Base-by-base conservation (phyloP, 139 green algal species). In the Diplosphaera chodatii region DNA sequence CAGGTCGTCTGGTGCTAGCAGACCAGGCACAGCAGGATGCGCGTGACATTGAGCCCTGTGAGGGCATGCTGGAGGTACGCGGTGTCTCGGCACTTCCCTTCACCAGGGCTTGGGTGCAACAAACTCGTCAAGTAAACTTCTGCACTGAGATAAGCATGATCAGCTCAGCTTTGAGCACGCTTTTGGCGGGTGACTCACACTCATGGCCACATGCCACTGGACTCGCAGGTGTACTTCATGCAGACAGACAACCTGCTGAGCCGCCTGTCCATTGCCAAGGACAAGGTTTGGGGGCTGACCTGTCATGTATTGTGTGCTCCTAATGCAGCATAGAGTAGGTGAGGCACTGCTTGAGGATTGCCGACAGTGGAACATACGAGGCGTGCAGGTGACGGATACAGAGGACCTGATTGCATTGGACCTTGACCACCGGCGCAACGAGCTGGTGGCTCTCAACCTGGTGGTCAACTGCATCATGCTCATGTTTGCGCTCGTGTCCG, bases 21-120 rank as follows among this genome's bases (percentile, higher is more conserved):
- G 3, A 90, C 68, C 1, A 90, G 59, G 70, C 84, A 88, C 84
- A 86, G 83, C 75, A 32, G 27, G 8, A 30, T 33, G 25, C 4
- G 48, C 48, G 48, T 1, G 23, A 10, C 23, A 68, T 41, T 55
- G 64, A 59, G 22, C 40, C 29, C 15, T 41, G 22, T 21, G 23
- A 41, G 18, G 22, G 16, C 40, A 64, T 32, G 25, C 41, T 63
- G 13, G 22, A 30, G 30, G n/a, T 40, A 31, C 16, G 21, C 1
- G 41, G 1, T 30, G 1, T 32, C 20, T 29, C 21, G 0, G 23
- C 31, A 33, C n/a, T n/a, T n/a, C n/a, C n/a, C n/a, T n/a, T n/a
- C n/a, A n/a, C n/a, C n/a, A n/a, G n/a, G n/a, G n/a, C n/a, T n/a
- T n/a, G n/a, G n/a, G n/a, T n/a, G n/a, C n/a, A n/a, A n/a, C n/a